Evolutionary conservation across 805 yeast species (phyloP), one percentile per base, ranked within the genome.

Genomic region (Candida dajiaensis): DNA sequence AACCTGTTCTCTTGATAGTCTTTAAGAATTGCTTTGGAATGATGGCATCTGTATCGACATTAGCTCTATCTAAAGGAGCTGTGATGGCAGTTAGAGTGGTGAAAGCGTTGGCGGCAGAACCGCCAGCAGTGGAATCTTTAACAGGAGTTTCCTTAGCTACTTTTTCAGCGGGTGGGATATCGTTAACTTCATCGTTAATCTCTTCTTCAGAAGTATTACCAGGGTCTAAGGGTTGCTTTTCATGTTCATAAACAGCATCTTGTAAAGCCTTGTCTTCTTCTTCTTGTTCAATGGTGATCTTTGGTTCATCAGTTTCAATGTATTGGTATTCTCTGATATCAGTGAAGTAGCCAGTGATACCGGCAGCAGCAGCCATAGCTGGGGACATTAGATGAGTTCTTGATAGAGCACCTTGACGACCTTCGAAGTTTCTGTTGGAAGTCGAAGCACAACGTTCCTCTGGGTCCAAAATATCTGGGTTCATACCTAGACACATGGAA

Each of bases 321-420:
- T 79, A 85, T 50, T 80, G 71, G 66, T 77, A 87, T 46, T 87
- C 84, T 70, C 99, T 83, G 58, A 90, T 90, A 64, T 94, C 99
- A 40, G 86, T 77, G 60, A 94, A 83, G 62, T 83, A 89, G 56
- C 99, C 99, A 47, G 77, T 78, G 56, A 94, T 83, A 59, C 90
- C 97, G 18, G 99, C 98, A 19, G 98, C 97, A 28, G 99, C 99
- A 41, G 99, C 99, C 99, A 94, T 94, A 20, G 96, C 96, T 36
- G 99, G 99, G 13, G 97, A 88, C 96, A 92, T 89, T 64, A 94
- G 78, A 66, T 94, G 99, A 18, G 99, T 94, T 73, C 99, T 81
- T 16, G 97, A 89, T 50, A 71, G 72, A 44, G 97, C 96, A 72
- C 99, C 99, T 76, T 94, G 99, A 71, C 99, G 90, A 60, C 99